Conservation (phyloP, 768 basidiomycete species). For the Leccinum ochraceum region DNA sequence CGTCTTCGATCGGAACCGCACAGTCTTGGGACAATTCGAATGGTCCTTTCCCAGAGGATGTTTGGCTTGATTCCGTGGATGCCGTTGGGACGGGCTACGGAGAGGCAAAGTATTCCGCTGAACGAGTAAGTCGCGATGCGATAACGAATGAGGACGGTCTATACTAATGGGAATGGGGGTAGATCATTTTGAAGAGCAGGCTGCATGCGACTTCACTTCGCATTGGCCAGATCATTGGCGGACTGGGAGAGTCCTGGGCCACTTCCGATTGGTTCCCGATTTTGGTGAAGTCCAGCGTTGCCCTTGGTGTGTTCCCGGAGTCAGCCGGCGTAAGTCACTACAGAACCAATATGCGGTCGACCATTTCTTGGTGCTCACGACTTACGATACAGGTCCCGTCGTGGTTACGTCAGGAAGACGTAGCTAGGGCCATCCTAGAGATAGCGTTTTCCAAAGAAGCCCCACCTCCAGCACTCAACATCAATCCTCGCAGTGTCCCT, state of each 20-base stretch:
- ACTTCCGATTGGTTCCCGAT: conserved; percentile 49
- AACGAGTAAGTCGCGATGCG: conserved; percentile 31
- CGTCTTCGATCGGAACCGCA: conserved; percentile 41
- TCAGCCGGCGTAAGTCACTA: conserved; percentile 34
- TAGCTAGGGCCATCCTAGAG: conserved; percentile 36
- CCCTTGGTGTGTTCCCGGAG: conserved; percentile 29
- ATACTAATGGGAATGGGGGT: background rate
- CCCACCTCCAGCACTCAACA: conserved; percentile 31
- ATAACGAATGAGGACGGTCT: background rate
- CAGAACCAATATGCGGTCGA: background rate
- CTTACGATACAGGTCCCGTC: conserved; percentile 33
- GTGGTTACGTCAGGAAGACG: conserved; percentile 46
- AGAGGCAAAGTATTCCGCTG: conserved; percentile 46
- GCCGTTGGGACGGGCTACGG: conserved; percentile 46
- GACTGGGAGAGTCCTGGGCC: conserved; percentile 43
- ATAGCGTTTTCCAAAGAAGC: conserved; percentile 21
- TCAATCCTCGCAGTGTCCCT: conserved; percentile 38
- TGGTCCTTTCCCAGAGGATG: conserved; percentile 39
- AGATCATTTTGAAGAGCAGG: conserved; percentile 42
- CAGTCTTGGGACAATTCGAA: conserved; percentile 31
- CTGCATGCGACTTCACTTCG: conserved; percentile 40
- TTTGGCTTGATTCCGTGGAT: conserved; percentile 30
- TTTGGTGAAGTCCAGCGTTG: conserved; percentile 37
- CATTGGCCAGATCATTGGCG: conserved; percentile 49
- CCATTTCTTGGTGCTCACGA: too few relatives aligned